phyloP scores from a whole-genome alignment of 164 flowering plant genomes.

The Annona squamosa region DNA sequence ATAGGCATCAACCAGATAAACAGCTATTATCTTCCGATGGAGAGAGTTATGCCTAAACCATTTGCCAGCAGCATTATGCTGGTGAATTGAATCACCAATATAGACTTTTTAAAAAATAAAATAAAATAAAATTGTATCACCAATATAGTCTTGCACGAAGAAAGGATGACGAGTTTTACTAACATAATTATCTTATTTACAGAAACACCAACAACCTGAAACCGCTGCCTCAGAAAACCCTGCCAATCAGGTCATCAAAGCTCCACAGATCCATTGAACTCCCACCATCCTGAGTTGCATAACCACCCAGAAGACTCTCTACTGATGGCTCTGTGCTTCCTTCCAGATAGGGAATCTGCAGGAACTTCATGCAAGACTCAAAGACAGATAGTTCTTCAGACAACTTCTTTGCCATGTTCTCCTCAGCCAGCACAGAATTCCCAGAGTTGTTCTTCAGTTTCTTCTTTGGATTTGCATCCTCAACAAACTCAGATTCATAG shows the following conservation, averaged over 20 bases:
- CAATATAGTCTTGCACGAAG: neutral
- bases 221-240: constrained; percentile 37
- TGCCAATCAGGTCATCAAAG: constrained; percentile 62
- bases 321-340: constrained; percentile 59
- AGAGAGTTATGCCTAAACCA: neutral
- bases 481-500: constrained; percentile 42
- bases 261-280: constrained; percentile 68
- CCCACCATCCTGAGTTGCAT: constrained; percentile 49
- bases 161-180: constrained; percentile 20
- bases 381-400: constrained; percentile 65
- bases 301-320: constrained; percentile 54
- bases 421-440: constrained; percentile 22
- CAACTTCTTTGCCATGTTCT: constrained; percentile 26
- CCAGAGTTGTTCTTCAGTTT: constrained; percentile 41
- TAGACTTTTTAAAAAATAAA: neutral
- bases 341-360: constrained; percentile 60
- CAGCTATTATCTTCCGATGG: neutral
- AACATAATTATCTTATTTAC: constrained; percentile 56
- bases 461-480: constrained; percentile 46
- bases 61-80: neutral
- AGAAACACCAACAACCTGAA: constrained; percentile 20
- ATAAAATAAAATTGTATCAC: neutral
- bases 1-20: neutral
- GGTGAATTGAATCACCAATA: neutral
- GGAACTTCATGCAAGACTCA: constrained; percentile 67